These are phyloP conservation scores for Cutaneotrichosporon sp. DNA, from an alignment of 1,284 basidiomycete genomes.

Conservation along the genomic window DNA sequence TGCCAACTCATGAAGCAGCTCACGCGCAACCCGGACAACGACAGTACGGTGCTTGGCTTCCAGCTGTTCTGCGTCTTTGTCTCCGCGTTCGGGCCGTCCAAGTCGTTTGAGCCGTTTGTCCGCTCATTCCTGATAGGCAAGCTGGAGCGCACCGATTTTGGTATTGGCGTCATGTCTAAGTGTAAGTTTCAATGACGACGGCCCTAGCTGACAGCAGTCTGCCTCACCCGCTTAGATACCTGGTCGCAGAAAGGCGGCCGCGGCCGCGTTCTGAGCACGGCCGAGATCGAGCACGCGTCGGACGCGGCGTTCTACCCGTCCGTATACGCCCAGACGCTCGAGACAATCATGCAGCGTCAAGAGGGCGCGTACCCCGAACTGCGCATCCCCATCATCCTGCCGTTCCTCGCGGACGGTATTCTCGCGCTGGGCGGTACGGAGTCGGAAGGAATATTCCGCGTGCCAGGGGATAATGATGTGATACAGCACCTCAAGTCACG, in stretches of 20 bases:
- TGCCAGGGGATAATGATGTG: conserved; percentile 80
- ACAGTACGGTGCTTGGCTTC: conserved; percentile 83
- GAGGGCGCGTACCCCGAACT: conserved; percentile 76
- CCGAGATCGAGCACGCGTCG: conserved; percentile 86
- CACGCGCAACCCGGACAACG: conserved; percentile 73
- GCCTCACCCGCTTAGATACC: conserved; percentile 66
- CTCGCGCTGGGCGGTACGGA: conserved; percentile 79
- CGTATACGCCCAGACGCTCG: conserved; percentile 84
- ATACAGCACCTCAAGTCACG: conserved; percentile 80
- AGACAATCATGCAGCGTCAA: conserved; percentile 77
- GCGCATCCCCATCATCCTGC: conserved; percentile 83
- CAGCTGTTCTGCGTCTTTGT: conserved; percentile 83
- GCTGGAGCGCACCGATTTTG: conserved; percentile 60
- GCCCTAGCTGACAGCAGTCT: conserved; percentile 54
- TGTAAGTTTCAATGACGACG: conserved; percentile 45
- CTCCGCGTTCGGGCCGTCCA: conserved; percentile 83
- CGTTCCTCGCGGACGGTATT: conserved; percentile 86
- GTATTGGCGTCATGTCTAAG: conserved; percentile 83
- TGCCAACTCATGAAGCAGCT: conserved; percentile 89
- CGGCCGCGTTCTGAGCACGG: conserved; percentile 71
- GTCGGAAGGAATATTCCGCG: conserved; percentile 84
- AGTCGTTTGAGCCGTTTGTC: conserved; percentile 81
- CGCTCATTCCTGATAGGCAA: conserved; percentile 71
- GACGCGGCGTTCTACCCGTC: conserved; percentile 91
- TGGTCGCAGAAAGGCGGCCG: conserved; percentile 77